Conservation (phyloP, 2,329 filamentous ascomycete genomes). For the Nectriaceae sp. region DNA sequence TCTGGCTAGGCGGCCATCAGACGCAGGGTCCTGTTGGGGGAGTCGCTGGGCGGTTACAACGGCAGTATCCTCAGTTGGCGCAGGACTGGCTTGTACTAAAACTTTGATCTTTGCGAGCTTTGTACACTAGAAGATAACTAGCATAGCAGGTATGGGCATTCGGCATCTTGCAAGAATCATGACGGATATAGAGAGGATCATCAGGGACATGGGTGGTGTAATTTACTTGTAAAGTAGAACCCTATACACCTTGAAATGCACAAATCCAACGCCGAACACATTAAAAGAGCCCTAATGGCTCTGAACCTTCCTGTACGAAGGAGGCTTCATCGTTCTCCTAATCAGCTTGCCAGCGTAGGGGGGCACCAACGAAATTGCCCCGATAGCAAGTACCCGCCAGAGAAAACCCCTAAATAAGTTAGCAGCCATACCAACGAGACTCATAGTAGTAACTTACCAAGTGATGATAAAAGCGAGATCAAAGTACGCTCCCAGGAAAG, state of each 20-base stretch:
- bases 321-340: constrained; percentile 81
- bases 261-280: constrained; percentile 21
- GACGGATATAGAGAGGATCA: constrained; percentile 12
- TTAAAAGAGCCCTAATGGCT: constrained; percentile 50
- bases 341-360: constrained; percentile 88
- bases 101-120: too few species aligned
- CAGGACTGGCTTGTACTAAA: constrained; percentile 56
- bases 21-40: constrained; percentile 75
- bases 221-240: constrained; percentile 15
- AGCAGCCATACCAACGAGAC: constrained; percentile 9
- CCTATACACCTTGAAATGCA: constrained; percentile 15
- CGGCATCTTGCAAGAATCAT: too few species aligned
- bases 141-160: constrained; percentile 4
- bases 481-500: constrained; percentile 88
- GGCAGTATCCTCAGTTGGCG: constrained; percentile 39
- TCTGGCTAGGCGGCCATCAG: constrained; percentile 72
- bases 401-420: constrained; percentile 67
- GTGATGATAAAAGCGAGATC: constrained; percentile 79
- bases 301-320: constrained; percentile 92
- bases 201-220: constrained; percentile 13
- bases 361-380: constrained; percentile 78
- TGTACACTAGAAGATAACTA: constrained; percentile 1
- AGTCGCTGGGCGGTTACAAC: constrained; percentile 61
- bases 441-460: constrained; percentile 46
- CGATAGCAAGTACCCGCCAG: constrained; percentile 84